Conservation (phyloP, 1,139 yeast genomes). For the Yamadazyma spencermartinsiae region DNA sequence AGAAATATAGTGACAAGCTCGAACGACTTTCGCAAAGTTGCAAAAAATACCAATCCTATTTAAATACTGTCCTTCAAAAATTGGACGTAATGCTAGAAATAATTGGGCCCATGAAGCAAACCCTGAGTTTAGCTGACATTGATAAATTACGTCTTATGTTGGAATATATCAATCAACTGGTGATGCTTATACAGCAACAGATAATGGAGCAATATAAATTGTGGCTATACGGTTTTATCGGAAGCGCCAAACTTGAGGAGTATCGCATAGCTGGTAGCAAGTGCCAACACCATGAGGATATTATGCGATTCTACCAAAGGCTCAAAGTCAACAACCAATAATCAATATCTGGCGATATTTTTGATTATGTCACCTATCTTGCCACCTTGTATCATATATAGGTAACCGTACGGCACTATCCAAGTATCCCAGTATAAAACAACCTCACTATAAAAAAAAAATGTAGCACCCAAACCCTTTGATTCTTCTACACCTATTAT, state of each 20-base stretch:
- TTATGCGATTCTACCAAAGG: neutral
- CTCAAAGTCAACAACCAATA: too few relatives aligned
- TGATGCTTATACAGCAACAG: neutral
- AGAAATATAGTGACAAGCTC: neutral
- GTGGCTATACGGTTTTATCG: neutral
- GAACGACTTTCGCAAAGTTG: neutral
- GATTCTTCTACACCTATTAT: too few relatives aligned
- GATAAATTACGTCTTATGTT: neutral
- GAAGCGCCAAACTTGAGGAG: neutral
- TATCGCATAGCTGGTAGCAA: neutral
- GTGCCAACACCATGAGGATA: neutral
- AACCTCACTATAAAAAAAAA: too few relatives aligned
- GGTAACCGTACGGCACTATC: too few relatives aligned
- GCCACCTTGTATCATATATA: too few relatives aligned
- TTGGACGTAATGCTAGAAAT: neutral
- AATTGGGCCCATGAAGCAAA: neutral
- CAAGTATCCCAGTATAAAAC: too few relatives aligned
- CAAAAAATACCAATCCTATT: neutral
- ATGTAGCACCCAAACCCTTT: too few relatives aligned
- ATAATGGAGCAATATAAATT: neutral
- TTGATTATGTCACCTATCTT: too few relatives aligned
- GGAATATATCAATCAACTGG: neutral
- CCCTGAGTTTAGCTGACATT: too few relatives aligned
- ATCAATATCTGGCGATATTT: neutral
- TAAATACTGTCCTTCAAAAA: too few relatives aligned